Percentiles rank a stretch among this genome's conserved stretches.
phyloP scores from a whole-genome alignment of 1,284 basidiomycete genomes.

The Amylostereum chailletii region DNA sequence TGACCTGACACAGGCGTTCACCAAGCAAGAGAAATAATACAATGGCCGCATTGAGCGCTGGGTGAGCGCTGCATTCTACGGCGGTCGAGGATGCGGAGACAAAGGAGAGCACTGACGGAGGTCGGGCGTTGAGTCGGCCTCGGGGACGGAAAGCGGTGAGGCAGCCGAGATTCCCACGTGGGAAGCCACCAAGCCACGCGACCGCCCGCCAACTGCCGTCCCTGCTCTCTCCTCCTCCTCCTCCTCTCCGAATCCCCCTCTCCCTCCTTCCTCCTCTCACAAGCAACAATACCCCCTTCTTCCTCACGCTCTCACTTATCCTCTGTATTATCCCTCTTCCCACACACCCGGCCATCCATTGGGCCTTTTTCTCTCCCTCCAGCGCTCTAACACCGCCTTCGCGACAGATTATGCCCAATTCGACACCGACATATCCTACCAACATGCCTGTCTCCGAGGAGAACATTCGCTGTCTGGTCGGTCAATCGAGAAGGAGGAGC shows the following conservation, averaged over 20 bases:
- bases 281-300: not conserved
- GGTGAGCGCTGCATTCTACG: too few relatives aligned
- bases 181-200: constrained; percentile 1
- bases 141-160: not conserved
- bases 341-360: not conserved
- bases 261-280: not conserved
- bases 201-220: not conserved
- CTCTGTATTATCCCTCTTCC: not conserved
- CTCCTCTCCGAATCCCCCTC: not conserved
- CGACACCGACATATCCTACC: not conserved
- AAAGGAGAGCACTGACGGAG: not conserved
- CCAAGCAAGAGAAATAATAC: too few relatives aligned
- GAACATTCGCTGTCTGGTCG: constrained; percentile 4
- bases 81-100: not conserved
- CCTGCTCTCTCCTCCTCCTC: not conserved
- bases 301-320: not conserved
- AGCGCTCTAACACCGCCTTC: not conserved
- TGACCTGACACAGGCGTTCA: too few relatives aligned
- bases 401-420: too few relatives aligned
- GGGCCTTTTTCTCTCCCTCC: not conserved
- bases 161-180: not conserved
- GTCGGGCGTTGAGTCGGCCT: not conserved
- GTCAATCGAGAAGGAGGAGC: constrained; percentile 45
- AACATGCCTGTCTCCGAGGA: constrained; percentile 3
- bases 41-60: too few relatives aligned